A percentile compares a stretch with the other conserved stretches of the same genome.
Evolutionary conservation across 495 filamentous ascomycete species (phyloP).

Genomic region (Tricharina praecox): DNA sequence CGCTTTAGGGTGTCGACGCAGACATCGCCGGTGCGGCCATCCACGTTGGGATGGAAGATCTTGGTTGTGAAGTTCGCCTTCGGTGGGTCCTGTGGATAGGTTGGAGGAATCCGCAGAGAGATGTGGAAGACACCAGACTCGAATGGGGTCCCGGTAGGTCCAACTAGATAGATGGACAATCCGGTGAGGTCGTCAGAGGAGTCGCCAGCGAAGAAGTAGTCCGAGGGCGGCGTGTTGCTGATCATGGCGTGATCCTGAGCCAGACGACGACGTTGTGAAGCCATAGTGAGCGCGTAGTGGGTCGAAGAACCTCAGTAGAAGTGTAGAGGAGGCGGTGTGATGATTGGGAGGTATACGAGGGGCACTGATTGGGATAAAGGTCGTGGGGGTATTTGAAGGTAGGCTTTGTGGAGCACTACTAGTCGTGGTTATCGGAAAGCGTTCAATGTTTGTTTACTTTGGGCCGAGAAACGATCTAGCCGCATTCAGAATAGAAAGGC

Average conservation of each 20-base stretch:
- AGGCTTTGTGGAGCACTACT: too few species aligned
- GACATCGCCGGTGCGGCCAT: slow-evolving; percentile 46
- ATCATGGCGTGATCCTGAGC: slow-evolving; percentile 48
- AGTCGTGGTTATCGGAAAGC: too few species aligned
- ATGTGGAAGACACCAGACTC: slow-evolving; percentile 32
- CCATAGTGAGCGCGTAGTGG: too few species aligned
- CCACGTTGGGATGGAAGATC: slow-evolving; percentile 61
- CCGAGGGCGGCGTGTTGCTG: slow-evolving; percentile 43
- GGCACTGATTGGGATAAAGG: too few species aligned
- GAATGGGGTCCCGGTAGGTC: slow-evolving; percentile 50
- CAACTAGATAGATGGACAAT: slow-evolving; percentile 42
- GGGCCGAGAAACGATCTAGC: too few species aligned
- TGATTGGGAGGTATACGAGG: too few species aligned
- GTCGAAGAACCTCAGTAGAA: too few species aligned
- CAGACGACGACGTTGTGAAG: slow-evolving; percentile 38
- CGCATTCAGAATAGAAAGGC: too few species aligned
- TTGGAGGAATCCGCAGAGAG: slow-evolving; percentile 44
- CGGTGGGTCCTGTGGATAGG: slow-evolving; percentile 48
- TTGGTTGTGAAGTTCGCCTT: slow-evolving; percentile 50
- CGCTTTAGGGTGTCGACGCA: slow-evolving; percentile 59
- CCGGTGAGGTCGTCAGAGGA: slow-evolving; percentile 42
- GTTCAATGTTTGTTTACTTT: too few species aligned
- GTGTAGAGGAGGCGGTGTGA: too few species aligned
- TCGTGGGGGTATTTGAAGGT: too few species aligned
- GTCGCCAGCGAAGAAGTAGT: slow-evolving; percentile 44